A percentile compares a stretch with the other conserved stretches of the same genome.
These are phyloP conservation scores for Ophiostoma sp. DNA, from an alignment of 2,329 filamentous ascomycete species.

Conservation along the genomic window DNA sequence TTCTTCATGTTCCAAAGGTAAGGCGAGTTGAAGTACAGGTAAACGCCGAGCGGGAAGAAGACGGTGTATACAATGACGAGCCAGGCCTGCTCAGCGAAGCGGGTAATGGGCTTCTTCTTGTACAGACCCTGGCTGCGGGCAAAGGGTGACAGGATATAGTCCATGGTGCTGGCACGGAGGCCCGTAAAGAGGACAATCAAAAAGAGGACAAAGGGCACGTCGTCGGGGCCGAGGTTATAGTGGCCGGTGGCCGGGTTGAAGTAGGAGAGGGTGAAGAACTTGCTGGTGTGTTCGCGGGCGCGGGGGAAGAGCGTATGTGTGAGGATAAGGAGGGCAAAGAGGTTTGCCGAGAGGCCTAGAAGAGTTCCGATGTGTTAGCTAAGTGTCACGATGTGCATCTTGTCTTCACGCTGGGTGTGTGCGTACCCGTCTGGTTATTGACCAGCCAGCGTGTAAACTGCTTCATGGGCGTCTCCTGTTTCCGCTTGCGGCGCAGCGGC, in stretches of 20 bases:
- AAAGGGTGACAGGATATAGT: conserved; percentile 79
- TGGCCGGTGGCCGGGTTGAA: conserved; percentile 66
- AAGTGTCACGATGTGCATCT: not conserved
- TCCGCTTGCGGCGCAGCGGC: conserved; percentile 59
- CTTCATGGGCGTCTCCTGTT: conserved; percentile 62
- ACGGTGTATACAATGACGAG: conserved; percentile 77
- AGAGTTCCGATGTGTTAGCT: not conserved
- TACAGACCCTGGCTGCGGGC: conserved; percentile 71
- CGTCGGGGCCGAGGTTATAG: conserved; percentile 78
- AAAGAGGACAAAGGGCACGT: conserved; percentile 73
- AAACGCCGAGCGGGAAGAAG: conserved; percentile 86
- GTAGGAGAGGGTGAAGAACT: conserved; percentile 87
- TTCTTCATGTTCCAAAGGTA: conserved; percentile 76
- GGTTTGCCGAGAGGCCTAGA: conserved; percentile 79
- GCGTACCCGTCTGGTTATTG: conserved; percentile 76
- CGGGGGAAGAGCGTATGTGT: conserved; percentile 81
- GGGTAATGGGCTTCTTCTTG: conserved; percentile 72
- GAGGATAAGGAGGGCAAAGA: conserved; percentile 78
- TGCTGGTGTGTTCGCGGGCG: conserved; percentile 74
- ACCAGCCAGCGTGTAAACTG: conserved; percentile 69
- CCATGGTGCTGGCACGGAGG: conserved; percentile 79
- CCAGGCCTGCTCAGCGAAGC: conserved; percentile 96
- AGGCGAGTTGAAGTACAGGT: conserved; percentile 73
- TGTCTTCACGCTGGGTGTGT: conserved; percentile 24
- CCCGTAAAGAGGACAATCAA: conserved; percentile 86